These are phyloP conservation scores for Chlorella sp. DNA, from an alignment of 139 green algal species.

Conservation along the genomic window DNA sequence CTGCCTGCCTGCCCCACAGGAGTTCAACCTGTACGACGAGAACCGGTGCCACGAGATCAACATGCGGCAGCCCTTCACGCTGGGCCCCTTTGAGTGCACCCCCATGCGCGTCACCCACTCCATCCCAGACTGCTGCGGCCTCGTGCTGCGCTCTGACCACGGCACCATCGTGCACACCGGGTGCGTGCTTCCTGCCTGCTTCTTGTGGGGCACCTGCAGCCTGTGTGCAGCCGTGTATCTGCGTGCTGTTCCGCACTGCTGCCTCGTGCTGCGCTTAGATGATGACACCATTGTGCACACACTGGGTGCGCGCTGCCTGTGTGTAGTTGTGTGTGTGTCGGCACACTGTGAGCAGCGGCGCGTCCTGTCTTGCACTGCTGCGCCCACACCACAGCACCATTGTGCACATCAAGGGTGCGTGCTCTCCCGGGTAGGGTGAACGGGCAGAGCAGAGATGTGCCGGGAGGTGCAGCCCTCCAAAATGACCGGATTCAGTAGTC, in stretches of 20 bases:
- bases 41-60: conserved; percentile 78
- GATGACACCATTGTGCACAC: no score
- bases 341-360: no score
- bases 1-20: conserved; percentile 33
- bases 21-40: conserved; percentile 93
- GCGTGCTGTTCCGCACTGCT: no score
- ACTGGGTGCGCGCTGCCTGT: no score
- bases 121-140: conserved; percentile 97
- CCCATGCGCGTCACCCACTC: conserved; percentile 96
- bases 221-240: no score
- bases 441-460: not conserved
- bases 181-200: no score
- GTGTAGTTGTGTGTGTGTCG: no score
- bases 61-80: conserved; percentile 73
- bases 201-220: no score
- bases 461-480: no score
- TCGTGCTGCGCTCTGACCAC: conserved; percentile 87
- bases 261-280: no score
- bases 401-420: conserved; percentile 82
- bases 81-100: conserved; percentile 88
- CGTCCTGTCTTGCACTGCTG: no score
- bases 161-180: conserved; percentile 94
- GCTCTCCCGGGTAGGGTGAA: not conserved
- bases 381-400: conserved; percentile 83
- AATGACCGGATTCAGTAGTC: no score